Base-by-base conservation (phyloP, 768 basidiomycete genomes). In the Phanerochaete carnosa region DNA sequence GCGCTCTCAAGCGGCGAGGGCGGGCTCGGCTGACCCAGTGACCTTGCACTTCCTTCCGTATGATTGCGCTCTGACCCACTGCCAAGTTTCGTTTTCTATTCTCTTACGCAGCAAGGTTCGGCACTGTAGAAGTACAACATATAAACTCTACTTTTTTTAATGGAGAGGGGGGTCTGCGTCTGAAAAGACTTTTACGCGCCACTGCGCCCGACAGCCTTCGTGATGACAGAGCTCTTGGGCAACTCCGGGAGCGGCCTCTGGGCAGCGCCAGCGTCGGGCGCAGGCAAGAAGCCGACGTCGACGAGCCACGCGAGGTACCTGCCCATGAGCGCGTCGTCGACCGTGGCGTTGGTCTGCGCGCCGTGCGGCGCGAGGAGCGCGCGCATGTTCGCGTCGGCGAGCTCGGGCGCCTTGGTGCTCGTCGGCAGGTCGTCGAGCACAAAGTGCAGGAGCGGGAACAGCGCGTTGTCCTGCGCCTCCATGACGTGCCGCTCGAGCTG, bases 391-490 rank as follows among this genome's bases (percentile, higher is more conserved):
- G 80, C 71, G 70, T 97, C 93, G 69, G 96, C 92, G 52, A 98
- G 77, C 63, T 91, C 89, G 1, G 97, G 92, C 0, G 94, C 86
- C 73, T 95, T 97, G 26, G 96, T 98, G 69, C 91, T 94, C 26
- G 95, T 97, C 4, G 97, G 97, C 22, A 99, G 80, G 73, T 99
- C 97, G 71, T 98, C 97, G 30, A 99, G 78, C 26, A 98, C 97
- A 66, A 98, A 98, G 74, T 99, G 96, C 19, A 99, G 83, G 11
- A 99, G 78, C 2, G 97, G 97, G 84, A 95, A 98, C 46, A 99
- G 81, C 1, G 97, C 97, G 65, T 99, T 98, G 73, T 98, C 96
- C 71, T 95, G 92, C 8, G 83, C 86, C 58, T 94, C 90, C 80
- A 97, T 88, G 49, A 96, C 96, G 71, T 98, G 96, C 66, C 90